Base-by-base conservation (phyloP, 768 basidiomycete species). In the Dictyophora rubrovolvata region DNA sequence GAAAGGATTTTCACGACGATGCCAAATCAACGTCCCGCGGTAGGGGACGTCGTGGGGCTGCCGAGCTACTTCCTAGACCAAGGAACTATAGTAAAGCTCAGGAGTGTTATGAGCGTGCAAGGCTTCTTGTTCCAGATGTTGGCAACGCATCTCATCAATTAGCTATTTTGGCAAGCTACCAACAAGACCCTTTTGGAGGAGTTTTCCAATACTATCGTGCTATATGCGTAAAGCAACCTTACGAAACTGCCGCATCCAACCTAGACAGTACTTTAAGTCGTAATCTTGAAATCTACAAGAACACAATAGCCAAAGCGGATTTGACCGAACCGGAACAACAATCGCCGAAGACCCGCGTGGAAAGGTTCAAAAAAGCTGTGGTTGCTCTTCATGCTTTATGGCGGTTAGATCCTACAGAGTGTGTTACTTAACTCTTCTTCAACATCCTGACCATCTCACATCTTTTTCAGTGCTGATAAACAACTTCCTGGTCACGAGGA, bases 71-170 rank as follows among this genome's bases (percentile, higher is more conserved):
- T 56, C 76, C 81, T 22, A 80, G 84, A 33, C 77, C 80, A 33
- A 76, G 85, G 63, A 86, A 85, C 63, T 93, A 86, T 67, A 77
- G 83, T 49, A 84, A 79, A 66, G 89, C 91, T 1, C 81, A 82
- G 17, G 80, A 81, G 53, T 90, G 85, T 68, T 99, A 97, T 70
- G 84, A 89, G 52, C 87, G 90, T 62, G 94, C 96, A 1, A 79
- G 87, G 46, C 67, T 85, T 33, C 77, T 99, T 9, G 74, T 89
- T 6, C 95, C 96, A 0, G 77, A 86, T 57, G 90, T 95, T 63
- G 96, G 95, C 63, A 94, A 97, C 66, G 82, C 96, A 0, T 95
- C 88, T 18, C 95, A 98, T 69, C 96, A 98, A 70, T 83, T 98
- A 18, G 96, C 95, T 4, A 94, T 97, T 61, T 80, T 97, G 34